Base-by-base conservation (phyloP, 2,329 filamentous ascomycete genomes). In the Cladosporium colombiae region DNA sequence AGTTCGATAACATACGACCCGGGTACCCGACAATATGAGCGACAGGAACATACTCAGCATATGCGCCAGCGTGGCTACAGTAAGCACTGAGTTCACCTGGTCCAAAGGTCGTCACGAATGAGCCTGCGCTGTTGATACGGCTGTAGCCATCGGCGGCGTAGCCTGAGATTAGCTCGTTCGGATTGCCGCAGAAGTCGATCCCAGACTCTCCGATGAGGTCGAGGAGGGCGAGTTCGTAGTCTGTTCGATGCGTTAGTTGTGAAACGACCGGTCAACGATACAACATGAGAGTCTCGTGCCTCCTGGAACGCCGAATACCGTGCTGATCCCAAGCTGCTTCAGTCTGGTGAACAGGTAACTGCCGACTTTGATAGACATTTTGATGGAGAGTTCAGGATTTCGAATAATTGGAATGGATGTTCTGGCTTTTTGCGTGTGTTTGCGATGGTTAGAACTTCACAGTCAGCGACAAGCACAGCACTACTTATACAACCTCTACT, bases 81-180 rank as follows among this genome's bases (percentile, higher is more conserved):
- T 92, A 81, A 58, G 89, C 89, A 2, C 89, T 91, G n/a, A 84
- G 74, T 71, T 85, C 83, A 10, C 82, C 90, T 5, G 92, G 89
- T 62, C 90, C 91, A 68, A 92, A 92, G 0, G 90, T 92, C 49
- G 90, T 93, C 70, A 93, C 78, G 57, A 93, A 78, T 33, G 89
- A 89, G 5, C 85, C 84, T 37, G 92, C 87, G 52, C 89, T 88
- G 65, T 89, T 90, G 67, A 91, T 84, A 68, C 90, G 85, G 65
- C 89, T 89, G 75, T 93, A 93, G 27, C 90, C 91, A 78, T 93
- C 91, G n/a, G 91, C 89, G 31, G 90, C 90, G 73, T 93, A 93
- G 21, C 73, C 75, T 31, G 72, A 74, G 58, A 77, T 78, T 46
- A 78, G 69, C 60, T 78, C 77, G 65, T 78, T 78, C 55, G 74